Conservation (phyloP, 2,329 filamentous ascomycete species). For the Cladorrhinum sp. region DNA sequence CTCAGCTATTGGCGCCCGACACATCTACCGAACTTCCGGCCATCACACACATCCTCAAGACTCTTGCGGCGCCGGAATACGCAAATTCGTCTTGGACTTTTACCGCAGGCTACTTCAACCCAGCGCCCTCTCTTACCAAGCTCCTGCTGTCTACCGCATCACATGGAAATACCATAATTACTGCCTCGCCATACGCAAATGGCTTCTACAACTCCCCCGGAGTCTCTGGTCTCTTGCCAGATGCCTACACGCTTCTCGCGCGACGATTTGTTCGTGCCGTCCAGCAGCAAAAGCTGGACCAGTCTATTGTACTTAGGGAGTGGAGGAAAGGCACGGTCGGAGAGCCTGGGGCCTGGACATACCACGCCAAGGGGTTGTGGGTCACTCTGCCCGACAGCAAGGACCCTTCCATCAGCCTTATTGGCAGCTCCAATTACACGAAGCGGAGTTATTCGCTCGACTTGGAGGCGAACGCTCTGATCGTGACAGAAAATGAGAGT, state of each 20-base stretch:
- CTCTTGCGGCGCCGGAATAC: slow-evolving; percentile 62
- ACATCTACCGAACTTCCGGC: slow-evolving; percentile 86
- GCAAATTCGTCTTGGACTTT: slow-evolving; percentile 83
- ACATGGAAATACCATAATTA: slow-evolving; percentile 74
- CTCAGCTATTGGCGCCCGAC: slow-evolving; percentile 74
- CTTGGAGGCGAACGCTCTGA: slow-evolving; percentile 81
- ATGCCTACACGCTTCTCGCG: slow-evolving; percentile 86
- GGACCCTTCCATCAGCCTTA: slow-evolving; percentile 72
- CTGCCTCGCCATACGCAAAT: slow-evolving; percentile 89
- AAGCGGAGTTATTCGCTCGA: slow-evolving; percentile 90
- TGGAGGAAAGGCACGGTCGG: slow-evolving; percentile 83
- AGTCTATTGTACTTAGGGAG: slow-evolving; percentile 72
- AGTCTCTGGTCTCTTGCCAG: slow-evolving; percentile 83
- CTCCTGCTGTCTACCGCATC: slow-evolving; percentile 74
- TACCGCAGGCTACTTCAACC: slow-evolving; percentile 98
- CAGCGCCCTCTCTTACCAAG: slow-evolving; percentile 76
- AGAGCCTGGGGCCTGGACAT: slow-evolving; percentile 85
- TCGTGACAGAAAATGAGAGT: slow-evolving; percentile 73
- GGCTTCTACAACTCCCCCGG: slow-evolving; percentile 90
- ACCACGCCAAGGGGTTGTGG: slow-evolving; percentile 97
- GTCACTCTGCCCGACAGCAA: slow-evolving; percentile 66
- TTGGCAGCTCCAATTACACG: slow-evolving; percentile 95
- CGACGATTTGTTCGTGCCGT: slow-evolving; percentile 70
- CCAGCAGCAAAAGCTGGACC: slow-evolving; percentile 43
- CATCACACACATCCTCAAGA: slow-evolving; percentile 69